Percentiles rank a stretch among this genome's conserved stretches.
phyloP scores from a whole-genome alignment of 805 yeast genomes.

The Cyberlindnera bimundalis region DNA sequence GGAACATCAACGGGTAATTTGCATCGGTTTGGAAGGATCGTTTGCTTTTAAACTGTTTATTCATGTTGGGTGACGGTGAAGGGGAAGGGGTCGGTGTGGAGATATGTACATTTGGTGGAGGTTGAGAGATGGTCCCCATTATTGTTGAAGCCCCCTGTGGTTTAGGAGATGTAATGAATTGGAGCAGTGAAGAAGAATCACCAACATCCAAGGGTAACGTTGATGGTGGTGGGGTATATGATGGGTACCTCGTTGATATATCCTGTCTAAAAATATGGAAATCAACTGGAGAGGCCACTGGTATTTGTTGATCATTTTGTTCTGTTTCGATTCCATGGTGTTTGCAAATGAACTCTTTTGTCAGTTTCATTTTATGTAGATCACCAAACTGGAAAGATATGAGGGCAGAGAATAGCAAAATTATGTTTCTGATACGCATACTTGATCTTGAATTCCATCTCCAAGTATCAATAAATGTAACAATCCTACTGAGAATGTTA shows the following conservation, averaged over 20 bases:
- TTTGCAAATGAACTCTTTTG: constrained; percentile 45
- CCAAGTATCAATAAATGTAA: constrained; percentile 60
- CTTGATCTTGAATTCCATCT: constrained; percentile 47
- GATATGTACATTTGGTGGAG: constrained; percentile 58
- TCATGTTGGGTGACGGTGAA: constrained; percentile 37
- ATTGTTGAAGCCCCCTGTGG: constrained; percentile 29
- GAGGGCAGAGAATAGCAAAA: constrained; percentile 51
- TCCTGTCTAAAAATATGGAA: constrained; percentile 79
- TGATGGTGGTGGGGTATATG: constrained; percentile 51
- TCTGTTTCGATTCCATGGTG: constrained; percentile 35
- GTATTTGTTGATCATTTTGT: constrained; percentile 28
- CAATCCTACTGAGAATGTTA: constrained; percentile 42
- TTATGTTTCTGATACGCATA: constrained; percentile 54
- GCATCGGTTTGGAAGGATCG: constrained; percentile 63
- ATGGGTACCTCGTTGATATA: constrained; percentile 69
- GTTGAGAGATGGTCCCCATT: constrained; percentile 33
- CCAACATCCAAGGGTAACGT: constrained; percentile 44
- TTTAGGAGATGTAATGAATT: constrained; percentile 55
- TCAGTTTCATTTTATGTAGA: constrained; percentile 32
- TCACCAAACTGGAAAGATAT: constrained; percentile 64
- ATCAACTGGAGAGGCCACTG: constrained; percentile 75
- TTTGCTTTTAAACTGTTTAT: constrained; percentile 38
- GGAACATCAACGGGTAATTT: constrained; percentile 64
- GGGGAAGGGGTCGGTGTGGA: constrained; percentile 93
- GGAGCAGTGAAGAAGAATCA: constrained; percentile 53